Base-by-base conservation (phyloP, 345 rosid genomes). In the Aethionema arabicum region DNA sequence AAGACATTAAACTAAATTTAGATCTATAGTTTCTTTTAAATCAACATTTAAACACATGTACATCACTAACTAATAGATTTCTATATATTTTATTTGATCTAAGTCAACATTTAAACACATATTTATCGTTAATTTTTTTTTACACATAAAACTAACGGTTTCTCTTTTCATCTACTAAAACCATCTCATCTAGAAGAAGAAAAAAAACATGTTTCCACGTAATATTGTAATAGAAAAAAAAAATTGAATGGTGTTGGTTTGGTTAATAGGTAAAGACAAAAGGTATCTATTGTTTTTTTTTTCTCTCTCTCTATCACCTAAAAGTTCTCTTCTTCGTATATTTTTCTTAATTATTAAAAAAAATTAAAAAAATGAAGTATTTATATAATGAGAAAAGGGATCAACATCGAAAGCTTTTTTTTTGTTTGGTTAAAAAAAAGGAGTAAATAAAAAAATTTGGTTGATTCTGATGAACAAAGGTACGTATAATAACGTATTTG, bases 321-420 rank as follows among this genome's bases (percentile, higher is more conserved):
- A 51, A 71, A 65, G 38, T 58, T 65, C 75, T 71, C 70, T 64
- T 65, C 4, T 56, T 58, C 66, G 59, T 52, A 64, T 49, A 65
- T 49, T 53, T 53, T 64, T 72, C 58, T 5, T 16, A 6, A 7
- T 39, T 30, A 30, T 7, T 10, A 21, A 61, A 27, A 46, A 9
- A 32, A 59, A 21, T 63, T n/a, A n/a, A 57, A 11, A 56, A 50
- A 48, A 40, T 40, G 33, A 52, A n/a, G n/a, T 40, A 32, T 2
- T 13, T 12, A 29, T 4, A 63, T 29, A 30, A 13, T 56, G 30
- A 43, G 49, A 70, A 70, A 21, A 70, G 60, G 65, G 74, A 70
- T 70, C 74, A 70, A 63, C 55, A 51, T 64, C 65, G 74, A 63
- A 11, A 51, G 64, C 74, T 70, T 70, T 70, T 63, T 57, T 58